Base-by-base conservation (phyloP, 2,329 filamentous ascomycete genomes). In the Gliomastix tumulicola region DNA sequence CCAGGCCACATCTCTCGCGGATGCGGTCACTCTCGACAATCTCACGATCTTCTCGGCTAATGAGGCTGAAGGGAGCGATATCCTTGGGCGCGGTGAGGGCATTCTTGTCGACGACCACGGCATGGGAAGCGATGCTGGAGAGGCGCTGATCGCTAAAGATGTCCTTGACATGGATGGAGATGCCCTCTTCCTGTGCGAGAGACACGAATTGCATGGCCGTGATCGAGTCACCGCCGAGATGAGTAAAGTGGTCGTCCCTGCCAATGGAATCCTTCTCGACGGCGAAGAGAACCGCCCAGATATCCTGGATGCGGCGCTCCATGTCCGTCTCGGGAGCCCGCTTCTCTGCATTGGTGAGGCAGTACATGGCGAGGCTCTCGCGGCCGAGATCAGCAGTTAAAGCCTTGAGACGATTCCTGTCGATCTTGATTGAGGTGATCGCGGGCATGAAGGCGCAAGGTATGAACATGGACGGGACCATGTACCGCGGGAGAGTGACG, bases 321-420 rank as follows among this genome's bases (percentile, higher is more conserved):
- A 54, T 53, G 8, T 44, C 41, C 1, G 52, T 58, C 15, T 55
- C 49, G 2, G 57, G 57, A 12, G 53, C 50, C 32, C 47, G 49
- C 30, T 51, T 49, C 33, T 55, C 47, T 35, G 54, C 46, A 21
- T 34, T 22, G 10, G 21, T 12, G 15, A 34, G 17, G 10, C 31
- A 28, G 32, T 38, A 38, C 18, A 30, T 18, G 9, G 15, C 23
- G 16, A 28, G 27, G 13, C 21, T 5, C 17, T 37, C 35, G 11
- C 18, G 16, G 12, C 21, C 28, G 11, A 36, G 25, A 15, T 21
- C 21, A 16, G 31, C 20, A 3, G 16, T 30, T 10, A 30, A 27
- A 21, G 35, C 21, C 15, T 37, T 35, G n/a, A 34, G 32, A 21
- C 16, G 15, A 15, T 34, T 37, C 13, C 47, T 39, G 21, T 48